A percentile compares a stretch with the other conserved stretches of the same genome.
Evolutionary conservation across 257 asterid genomes (phyloP).

Genomic region (Apocynum venetum): DNA sequence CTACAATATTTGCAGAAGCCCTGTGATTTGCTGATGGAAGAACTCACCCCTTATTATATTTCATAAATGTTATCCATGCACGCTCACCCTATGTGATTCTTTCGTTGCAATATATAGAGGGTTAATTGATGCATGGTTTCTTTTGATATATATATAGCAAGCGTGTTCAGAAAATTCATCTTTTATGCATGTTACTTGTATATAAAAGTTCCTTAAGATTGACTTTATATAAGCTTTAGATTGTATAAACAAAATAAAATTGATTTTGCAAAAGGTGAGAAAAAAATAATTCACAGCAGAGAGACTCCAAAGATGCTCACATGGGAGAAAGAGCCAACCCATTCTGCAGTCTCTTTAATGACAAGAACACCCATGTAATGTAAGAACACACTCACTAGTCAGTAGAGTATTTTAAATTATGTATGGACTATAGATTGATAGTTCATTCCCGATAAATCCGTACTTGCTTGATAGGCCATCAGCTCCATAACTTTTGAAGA

Average conservation of each 20-base stretch:
- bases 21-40: background rate
- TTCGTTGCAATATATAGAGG: background rate
- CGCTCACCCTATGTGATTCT: background rate
- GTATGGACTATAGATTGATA: slow-evolving; percentile 8
- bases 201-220: no score
- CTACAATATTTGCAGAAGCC: background rate
- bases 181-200: background rate
- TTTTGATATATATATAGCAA: no score
- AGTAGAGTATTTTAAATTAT: background rate
- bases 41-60: background rate
- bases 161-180: no score
- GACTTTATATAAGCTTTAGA: no score
- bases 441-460: slow-evolving; percentile 42
- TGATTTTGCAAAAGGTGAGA: background rate
- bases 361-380: background rate
- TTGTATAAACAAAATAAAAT: no score
- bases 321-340: slow-evolving; percentile 13
- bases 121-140: background rate
- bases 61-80: background rate
- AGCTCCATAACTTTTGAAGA: slow-evolving; percentile 13
- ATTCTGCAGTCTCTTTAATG: slow-evolving; percentile 6
- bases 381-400: background rate
- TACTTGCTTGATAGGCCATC: slow-evolving; percentile 5
- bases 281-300: background rate
- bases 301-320: slow-evolving; percentile 1